Base-by-base conservation (phyloP, 768 basidiomycete genomes). In the Boletus sensibilis region DNA sequence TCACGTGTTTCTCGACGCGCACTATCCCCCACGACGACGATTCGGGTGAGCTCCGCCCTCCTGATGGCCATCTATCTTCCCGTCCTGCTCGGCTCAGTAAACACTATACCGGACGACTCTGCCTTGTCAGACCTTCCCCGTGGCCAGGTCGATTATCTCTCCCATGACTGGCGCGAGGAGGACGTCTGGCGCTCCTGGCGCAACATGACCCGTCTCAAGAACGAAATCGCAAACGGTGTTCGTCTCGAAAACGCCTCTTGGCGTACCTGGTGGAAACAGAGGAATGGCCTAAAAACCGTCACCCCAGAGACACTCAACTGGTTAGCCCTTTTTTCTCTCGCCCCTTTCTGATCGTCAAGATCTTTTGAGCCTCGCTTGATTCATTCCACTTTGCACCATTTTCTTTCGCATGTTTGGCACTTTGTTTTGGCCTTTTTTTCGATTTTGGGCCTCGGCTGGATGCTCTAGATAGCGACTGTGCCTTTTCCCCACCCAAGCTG, bases 181-280 rank as follows among this genome's bases (percentile, higher is more conserved):
- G 96, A 99, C 72, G 92, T 98, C 12, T 97, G 94, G 93, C 86
- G 90, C 53, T 91, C 88, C n/a, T 99, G 96, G 96, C 82, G 95
- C 62, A 92, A 87, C 70, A 98, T 98, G 94, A 98, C 96, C 45
- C 82, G 92, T 53, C 93, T 94, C 79, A 99, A 98, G 84, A 90
- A 96, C 70, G 96, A 94, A 75, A 97, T 99, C 68, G 85, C 92
- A 7, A 98, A 99, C 70, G 96, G 96, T 45, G 80, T 89, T 46
- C 79, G 96, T 47, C 83, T 99, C 54, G 97, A 99, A 79, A 99
- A 99, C 67, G 97, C 97, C 10, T 92, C 90, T 58, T 99, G 96
- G 96, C 79, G 96, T 40, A 98, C 95, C 1, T 99, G 96, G 96
- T 98, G 95, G 88, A 98, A 98, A 76, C 95, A 98, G 82, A 80